Percentiles rank a stretch among this genome's conserved stretches.
phyloP scores from a whole-genome alignment of 2,329 filamentous ascomycete genomes.

The Epichloe glyceriae region DNA sequence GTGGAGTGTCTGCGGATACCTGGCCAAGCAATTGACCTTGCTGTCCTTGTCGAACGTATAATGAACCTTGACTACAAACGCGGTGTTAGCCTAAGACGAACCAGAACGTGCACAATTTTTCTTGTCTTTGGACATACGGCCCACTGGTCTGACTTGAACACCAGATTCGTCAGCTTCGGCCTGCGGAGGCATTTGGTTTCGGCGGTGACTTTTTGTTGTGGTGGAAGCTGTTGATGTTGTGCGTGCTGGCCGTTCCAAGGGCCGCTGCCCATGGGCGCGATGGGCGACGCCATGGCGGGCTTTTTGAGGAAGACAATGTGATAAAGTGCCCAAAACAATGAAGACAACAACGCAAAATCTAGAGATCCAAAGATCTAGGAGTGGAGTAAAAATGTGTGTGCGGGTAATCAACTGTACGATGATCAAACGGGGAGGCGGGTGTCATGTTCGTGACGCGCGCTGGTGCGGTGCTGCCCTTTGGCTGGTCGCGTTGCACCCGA shows the following conservation, averaged over 20 bases:
- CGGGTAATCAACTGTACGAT: conserved; percentile 9
- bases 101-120: conserved; percentile 6
- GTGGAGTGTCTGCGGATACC: conserved; percentile 66
- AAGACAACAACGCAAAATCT: background rate
- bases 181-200: conserved; percentile 16
- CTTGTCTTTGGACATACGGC: conserved; percentile 45
- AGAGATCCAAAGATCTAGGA: conserved; percentile 1
- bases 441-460: conserved; percentile 25
- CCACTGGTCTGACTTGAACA: conserved; percentile 50
- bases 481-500: conserved; percentile 4
- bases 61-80: conserved; percentile 69
- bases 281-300: conserved; percentile 26
- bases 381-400: conserved; percentile 2
- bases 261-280: conserved; percentile 13
- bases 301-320: background rate
- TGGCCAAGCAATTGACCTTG: conserved; percentile 79
- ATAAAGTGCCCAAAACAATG: background rate
- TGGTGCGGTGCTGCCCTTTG: background rate
- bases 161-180: conserved; percentile 30
- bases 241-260: conserved; percentile 3
- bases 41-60: conserved; percentile 90
- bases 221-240: conserved; percentile 4
- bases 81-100: conserved; percentile 9
- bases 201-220: conserved; percentile 1
- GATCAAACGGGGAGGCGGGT: conserved; percentile 24